Base-by-base conservation (phyloP, 495 filamentous ascomycete genomes). In the Neurospora sp. region DNA sequence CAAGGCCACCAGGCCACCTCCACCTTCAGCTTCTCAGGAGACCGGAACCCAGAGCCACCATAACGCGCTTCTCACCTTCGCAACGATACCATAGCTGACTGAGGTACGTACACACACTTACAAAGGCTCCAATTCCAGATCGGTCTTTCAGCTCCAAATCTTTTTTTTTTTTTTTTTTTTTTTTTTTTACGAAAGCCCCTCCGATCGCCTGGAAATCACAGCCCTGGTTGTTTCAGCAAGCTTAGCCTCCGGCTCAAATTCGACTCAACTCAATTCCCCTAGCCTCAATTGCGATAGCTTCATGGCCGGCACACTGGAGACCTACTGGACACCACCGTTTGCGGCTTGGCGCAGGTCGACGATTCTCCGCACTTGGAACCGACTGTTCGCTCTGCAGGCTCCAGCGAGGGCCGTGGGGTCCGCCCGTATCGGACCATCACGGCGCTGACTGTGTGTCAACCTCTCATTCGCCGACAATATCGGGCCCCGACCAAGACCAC, bases 391-490 rank as follows among this genome's bases (percentile, higher is more conserved):
- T 75, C 41, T 73, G 69, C 71, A 78, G 69, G 76, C 74, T 65
- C 53, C 27, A 65, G 53, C 27, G 53, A 65, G 53, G 27, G 53
- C 53, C 27, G 27, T 65, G 73, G 69, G 73, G 73, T 73, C 70
- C 70, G 69, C 71, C 71, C 73, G 71, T 76, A 71, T 71, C 74
- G 75, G 73, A 73, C 72, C 71, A 73, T 73, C 71, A 70, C 75
- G 31, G 74, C 76, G 71, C 72, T 78, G 78, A 73, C 74, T 79
- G 53, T 80, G 79, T 80, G 79, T 79, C 79, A 80, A 74, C 38
- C 73, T 69, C 71, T 74, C 73, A 80, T 80, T 80, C 79, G 79
- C 72, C 59, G 59, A 35, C 42, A 46, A n/a, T 65, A 68, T 76
- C 72, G 68, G 71, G 72, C 76, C 72, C 73, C 76, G 72, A 75